Conservation (phyloP, 768 basidiomycete genomes). For the Asterophora lycoperdoides region DNA sequence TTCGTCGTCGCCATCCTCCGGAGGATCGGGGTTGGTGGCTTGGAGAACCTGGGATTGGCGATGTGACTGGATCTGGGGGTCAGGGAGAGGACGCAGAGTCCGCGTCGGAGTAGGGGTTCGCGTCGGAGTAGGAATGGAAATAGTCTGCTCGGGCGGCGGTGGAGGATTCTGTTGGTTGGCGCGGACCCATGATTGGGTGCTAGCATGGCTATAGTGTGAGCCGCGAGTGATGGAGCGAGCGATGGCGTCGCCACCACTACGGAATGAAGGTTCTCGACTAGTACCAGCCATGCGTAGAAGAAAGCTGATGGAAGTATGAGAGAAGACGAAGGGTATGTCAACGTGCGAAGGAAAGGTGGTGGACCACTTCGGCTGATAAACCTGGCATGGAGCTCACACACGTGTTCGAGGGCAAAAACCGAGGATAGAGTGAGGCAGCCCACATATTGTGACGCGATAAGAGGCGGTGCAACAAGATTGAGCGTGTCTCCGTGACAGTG, state of each 20-base stretch:
- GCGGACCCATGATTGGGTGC: conserved; percentile 37
- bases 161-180: conserved; percentile 30
- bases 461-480: no score
- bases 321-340: not conserved
- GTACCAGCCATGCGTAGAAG: not conserved
- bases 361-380: not conserved
- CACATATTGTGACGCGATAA: no score
- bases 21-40: conserved; percentile 16
- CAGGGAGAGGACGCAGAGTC: conserved; percentile 27
- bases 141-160: conserved; percentile 21
- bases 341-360: not conserved
- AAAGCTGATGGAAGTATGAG: not conserved
- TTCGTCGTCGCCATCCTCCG: conserved; percentile 24
- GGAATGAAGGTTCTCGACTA: not conserved
- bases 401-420: not conserved
- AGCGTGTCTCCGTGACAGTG: no score
- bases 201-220: conserved; percentile 21
- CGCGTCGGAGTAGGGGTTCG: conserved; percentile 22
- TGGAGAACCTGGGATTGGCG: conserved; percentile 12
- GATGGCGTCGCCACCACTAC: not conserved
- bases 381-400: not conserved
- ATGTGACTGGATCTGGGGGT: conserved; percentile 20
- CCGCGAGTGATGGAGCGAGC: conserved; percentile 18
- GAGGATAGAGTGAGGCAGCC: no score
- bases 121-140: conserved; percentile 17